Conservation (phyloP, 306 rosid species). For the Castanea crenata region DNA sequence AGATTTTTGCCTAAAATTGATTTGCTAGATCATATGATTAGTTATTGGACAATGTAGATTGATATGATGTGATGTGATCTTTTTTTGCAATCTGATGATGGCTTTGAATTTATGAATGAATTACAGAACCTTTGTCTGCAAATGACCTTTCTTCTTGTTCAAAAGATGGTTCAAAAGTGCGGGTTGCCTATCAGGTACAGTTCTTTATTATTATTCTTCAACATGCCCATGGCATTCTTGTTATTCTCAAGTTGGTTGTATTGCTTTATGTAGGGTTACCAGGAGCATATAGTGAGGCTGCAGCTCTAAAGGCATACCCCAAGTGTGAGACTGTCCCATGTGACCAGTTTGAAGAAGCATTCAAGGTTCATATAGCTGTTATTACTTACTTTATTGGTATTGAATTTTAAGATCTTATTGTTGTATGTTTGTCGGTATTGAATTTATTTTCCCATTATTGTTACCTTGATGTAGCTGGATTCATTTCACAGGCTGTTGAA, state of each 20-base stretch:
- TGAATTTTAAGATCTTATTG: background rate
- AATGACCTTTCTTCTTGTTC: constrained; percentile 35
- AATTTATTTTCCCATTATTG: constrained; percentile 12
- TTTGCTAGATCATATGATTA: background rate
- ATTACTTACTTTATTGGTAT: background rate
- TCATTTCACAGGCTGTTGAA: constrained; percentile 77
- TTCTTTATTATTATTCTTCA: constrained; percentile 10
- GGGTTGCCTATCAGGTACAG: constrained; percentile 86
- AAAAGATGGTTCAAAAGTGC: constrained; percentile 63
- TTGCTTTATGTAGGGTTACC: constrained; percentile 56
- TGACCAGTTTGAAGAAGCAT: constrained; percentile 80
- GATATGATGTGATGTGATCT: background rate
- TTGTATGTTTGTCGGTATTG: constrained; percentile 1
- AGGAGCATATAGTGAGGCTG: constrained; percentile 86
- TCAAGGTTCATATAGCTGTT: constrained; percentile 53
- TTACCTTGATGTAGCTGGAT: constrained; percentile 13
- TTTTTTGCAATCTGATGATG: constrained; percentile 12
- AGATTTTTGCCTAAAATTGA: background rate
- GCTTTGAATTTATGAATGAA: constrained; percentile 20
- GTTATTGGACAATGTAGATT: constrained; percentile 13
- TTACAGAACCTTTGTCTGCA: constrained; percentile 76
- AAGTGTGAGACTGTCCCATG: constrained; percentile 86
- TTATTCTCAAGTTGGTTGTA: constrained; percentile 21
- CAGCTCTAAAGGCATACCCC: constrained; percentile 85
- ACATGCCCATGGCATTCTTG: constrained; percentile 13